Base-by-base conservation (phyloP, 176 grass and related monocot species). In the Bolboschoenus planiculmis region DNA sequence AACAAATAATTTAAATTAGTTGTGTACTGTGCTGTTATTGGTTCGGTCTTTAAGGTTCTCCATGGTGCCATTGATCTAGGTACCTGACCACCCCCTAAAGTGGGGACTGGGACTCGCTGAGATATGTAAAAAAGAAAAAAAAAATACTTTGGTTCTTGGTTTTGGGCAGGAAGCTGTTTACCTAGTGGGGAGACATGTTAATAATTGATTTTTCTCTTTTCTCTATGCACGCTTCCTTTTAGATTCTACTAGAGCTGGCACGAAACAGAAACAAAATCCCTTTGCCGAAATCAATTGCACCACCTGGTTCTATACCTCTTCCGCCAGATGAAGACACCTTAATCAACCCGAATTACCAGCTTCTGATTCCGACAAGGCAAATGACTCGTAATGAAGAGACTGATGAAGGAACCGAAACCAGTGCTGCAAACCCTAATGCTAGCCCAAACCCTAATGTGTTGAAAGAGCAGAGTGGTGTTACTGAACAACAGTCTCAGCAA, bases 291-390 rank as follows among this genome's bases (percentile, higher is more conserved):
- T 91, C 88, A 7, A 91, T 99, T 20, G 86, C 93, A 56, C 97
- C 97, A 50, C 89, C 93, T 21, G 97, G 91, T 39, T 91, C 87
- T 6, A 93, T 99, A 80, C 91, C 97, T 55, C 86, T 99, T 81
- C 93, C 91, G 2, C 93, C 93, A 1, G 91, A 96, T 51, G 87
- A 99, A 79, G 92, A 99, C 78, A 99, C 91, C 15, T 83, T 96
- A 56, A 86, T 96, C 78, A 95, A 86, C 58, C 89, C 90, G 30
- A 95, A 95, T 80, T 95, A 95, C 64, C 91, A 99, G 36, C 87
- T 93, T 46, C 62, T 93, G 43, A 48, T 89, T 21, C 87, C 87
- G 3, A 87, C 90, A 61, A 99, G 88, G 79, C 91, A 87, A 15
- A 75, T 56, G 2, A 20, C 66, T 71, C 89, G 79, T 42, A 54